A percentile compares a stretch with the other conserved stretches of the same genome.
phyloP scores from a whole-genome alignment of 192 early-diverging fungal genomes.

The Funneliformis geosporum region DNA sequence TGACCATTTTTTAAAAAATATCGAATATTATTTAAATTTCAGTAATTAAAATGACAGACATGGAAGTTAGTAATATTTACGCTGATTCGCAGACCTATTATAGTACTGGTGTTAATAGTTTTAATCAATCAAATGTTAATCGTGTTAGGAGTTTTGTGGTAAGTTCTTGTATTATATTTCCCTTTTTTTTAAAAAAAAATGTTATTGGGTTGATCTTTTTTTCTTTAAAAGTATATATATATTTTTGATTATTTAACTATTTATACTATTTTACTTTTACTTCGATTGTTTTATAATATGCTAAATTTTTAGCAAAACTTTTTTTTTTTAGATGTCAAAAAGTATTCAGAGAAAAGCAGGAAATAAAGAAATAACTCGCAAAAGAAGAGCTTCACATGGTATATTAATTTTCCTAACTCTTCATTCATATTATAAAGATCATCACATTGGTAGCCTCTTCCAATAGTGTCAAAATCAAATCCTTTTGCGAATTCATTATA shows the following conservation, averaged over 20 bases:
- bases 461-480: neutral
- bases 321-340: neutral
- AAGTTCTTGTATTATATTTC: constrained; percentile 22
- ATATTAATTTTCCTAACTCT: neutral
- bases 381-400: constrained; percentile 47
- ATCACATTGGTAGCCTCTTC: neutral
- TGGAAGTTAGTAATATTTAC: neutral
- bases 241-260: too few species aligned
- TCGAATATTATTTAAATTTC: neutral
- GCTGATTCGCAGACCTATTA: constrained; percentile 35
- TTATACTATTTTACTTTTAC: too few species aligned
- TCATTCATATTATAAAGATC: neutral
- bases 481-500: neutral
- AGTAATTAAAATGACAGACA: neutral
- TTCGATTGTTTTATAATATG: too few species aligned
- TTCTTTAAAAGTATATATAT: neutral
- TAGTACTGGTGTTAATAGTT: constrained; percentile 37
- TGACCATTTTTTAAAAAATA: too few species aligned
- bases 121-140: constrained; percentile 10
- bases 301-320: neutral
- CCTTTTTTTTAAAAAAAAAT: neutral
- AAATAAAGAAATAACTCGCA: constrained; percentile 11
- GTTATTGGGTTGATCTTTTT: too few species aligned
- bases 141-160: constrained; percentile 28
- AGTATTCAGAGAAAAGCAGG: too few species aligned